phyloP scores from a whole-genome alignment of 2,329 filamentous ascomycete genomes.

The Trichocomaceae sp. region DNA sequence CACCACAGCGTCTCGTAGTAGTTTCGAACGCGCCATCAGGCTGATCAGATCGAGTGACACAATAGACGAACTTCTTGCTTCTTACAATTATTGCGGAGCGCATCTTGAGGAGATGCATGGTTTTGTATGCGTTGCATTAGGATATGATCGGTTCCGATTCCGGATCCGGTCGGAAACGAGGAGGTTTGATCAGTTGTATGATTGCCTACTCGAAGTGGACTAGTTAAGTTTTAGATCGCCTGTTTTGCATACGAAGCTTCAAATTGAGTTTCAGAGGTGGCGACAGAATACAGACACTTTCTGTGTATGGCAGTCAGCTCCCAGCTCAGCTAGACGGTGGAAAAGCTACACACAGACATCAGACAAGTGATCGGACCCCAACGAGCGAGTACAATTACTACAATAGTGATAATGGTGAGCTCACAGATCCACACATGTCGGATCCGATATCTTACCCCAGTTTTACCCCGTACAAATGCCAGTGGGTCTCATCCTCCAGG shows the following conservation, averaged over 20 bases:
- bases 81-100: background rate
- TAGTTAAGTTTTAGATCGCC: background rate
- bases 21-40: background rate
- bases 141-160: background rate
- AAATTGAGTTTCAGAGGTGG: background rate
- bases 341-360: too few species aligned
- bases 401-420: too few species aligned
- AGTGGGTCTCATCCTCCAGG: background rate
- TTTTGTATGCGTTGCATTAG: background rate
- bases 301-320: too few species aligned
- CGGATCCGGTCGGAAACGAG: background rate
- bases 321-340: background rate
- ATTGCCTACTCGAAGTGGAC: background rate
- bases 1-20: conserved; percentile 4
- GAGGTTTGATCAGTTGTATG: background rate
- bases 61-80: background rate
- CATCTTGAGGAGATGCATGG: background rate
- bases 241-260: background rate
- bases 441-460: background rate
- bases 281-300: background rate
- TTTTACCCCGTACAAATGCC: background rate
- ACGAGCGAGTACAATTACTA: too few species aligned
- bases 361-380: too few species aligned
- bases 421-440: too few species aligned
- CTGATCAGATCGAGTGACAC: background rate